phyloP scores from a whole-genome alignment of 371 early-diverging fungal species.

The Apophysomyces ossiformis region DNA sequence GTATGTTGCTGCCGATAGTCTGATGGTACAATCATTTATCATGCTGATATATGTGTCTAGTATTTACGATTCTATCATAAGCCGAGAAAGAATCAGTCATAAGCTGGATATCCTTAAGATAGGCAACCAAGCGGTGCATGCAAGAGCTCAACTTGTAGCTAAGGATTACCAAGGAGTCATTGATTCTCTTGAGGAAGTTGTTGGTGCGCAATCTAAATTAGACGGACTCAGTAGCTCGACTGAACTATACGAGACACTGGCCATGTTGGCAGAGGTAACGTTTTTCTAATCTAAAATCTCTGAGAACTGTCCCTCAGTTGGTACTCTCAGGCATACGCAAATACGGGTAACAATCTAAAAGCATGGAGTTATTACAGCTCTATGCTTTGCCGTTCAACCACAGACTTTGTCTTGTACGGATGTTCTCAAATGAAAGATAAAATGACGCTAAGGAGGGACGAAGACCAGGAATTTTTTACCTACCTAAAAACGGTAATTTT shows the following conservation, averaged over 20 bases:
- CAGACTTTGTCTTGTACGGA: conserved; percentile 38
- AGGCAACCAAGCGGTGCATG: conserved; percentile 39
- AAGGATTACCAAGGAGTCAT: conserved; percentile 53
- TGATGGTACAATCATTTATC: not conserved
- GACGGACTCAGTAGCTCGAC: conserved; percentile 11
- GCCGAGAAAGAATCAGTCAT: conserved; percentile 25
- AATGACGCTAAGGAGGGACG: conserved; percentile 21
- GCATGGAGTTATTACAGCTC: conserved; percentile 42
- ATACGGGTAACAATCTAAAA: conserved; percentile 23
- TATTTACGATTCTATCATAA: conserved; percentile 49
- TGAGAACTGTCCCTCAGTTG: no score
- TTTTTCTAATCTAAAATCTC: not conserved
- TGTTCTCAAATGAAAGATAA: conserved; percentile 10
- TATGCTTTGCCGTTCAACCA: conserved; percentile 24
- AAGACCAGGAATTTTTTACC: conserved; percentile 35
- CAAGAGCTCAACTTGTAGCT: conserved; percentile 41
- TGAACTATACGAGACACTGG: conserved; percentile 33
- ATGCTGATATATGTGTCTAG: conserved; percentile 23
- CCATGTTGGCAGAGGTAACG: conserved; percentile 45
- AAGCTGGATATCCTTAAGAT: conserved; percentile 35
- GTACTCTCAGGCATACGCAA: conserved; percentile 27
- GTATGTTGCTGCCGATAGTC: conserved; percentile 25
- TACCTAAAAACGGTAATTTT: conserved; percentile 23
- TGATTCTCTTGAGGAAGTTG: conserved; percentile 35
- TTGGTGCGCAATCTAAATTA: conserved; percentile 16